These are phyloP conservation scores for Stereocaulon alpinum DNA, from an alignment of 495 filamentous ascomycete genomes.

Conservation along the genomic window DNA sequence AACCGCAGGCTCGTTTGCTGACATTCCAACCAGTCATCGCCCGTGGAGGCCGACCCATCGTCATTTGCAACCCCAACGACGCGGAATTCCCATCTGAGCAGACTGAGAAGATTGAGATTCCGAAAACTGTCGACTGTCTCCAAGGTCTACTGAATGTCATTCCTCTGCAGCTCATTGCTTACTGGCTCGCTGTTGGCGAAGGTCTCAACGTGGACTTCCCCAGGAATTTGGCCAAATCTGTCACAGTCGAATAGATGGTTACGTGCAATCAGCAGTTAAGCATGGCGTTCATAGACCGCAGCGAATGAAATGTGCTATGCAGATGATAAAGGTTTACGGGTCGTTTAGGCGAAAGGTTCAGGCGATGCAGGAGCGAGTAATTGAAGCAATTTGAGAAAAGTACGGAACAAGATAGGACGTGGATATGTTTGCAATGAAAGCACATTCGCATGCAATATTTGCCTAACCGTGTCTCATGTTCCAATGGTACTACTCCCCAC, in stretches of 20 bases:
- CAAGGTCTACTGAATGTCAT: slow-evolving; percentile 97
- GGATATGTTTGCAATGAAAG: slow-evolving; percentile 10
- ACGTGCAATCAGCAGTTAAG: background rate
- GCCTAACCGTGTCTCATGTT: background rate
- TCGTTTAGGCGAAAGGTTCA: background rate
- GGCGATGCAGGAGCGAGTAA: background rate
- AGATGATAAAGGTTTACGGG: background rate
- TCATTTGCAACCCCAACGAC: slow-evolving; percentile 90
- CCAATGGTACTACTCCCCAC: background rate
- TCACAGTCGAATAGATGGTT: slow-evolving; percentile 63
- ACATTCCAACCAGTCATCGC: slow-evolving; percentile 58
- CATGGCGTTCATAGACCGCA: background rate
- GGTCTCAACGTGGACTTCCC: slow-evolving; percentile 97
- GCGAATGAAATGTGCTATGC: background rate
- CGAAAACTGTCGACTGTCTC: slow-evolving; percentile 86
- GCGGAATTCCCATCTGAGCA: slow-evolving; percentile 76
- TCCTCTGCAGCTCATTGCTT: slow-evolving; percentile 91
- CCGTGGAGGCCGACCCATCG: slow-evolving; percentile 86
- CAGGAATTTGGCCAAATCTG: slow-evolving; percentile 94
- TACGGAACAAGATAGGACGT: background rate
- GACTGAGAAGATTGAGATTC: slow-evolving; percentile 95
- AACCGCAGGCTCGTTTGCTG: background rate
- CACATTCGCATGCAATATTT: background rate
- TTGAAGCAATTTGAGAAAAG: background rate
- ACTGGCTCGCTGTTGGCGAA: slow-evolving; percentile 95